phyloP scores from a whole-genome alignment of 495 filamentous ascomycete species.

The Penicilliopsis zonata region DNA sequence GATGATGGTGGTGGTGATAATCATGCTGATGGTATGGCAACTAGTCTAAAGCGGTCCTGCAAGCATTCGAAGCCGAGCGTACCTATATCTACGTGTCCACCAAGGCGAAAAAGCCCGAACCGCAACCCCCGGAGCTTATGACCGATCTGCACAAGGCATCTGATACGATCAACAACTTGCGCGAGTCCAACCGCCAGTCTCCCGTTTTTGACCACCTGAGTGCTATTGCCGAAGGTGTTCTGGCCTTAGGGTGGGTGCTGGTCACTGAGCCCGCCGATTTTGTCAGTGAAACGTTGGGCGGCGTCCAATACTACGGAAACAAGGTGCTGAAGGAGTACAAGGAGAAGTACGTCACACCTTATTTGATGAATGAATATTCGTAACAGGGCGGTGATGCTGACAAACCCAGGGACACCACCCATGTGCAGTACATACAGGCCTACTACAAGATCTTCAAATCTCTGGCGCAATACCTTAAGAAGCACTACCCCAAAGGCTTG shows the following conservation, averaged over 20 bases:
- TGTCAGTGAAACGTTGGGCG: constrained; percentile 62
- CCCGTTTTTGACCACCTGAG: constrained; percentile 66
- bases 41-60: constrained; percentile 46
- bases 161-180: constrained; percentile 60
- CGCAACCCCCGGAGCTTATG: constrained; percentile 56
- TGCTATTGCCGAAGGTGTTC: constrained; percentile 80
- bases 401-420: constrained; percentile 50
- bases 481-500: constrained; percentile 65
- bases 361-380: constrained; percentile 1
- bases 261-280: constrained; percentile 70
- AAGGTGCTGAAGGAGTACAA: constrained; percentile 79
- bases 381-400: no score
- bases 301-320: constrained; percentile 86
- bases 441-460: constrained; percentile 81
- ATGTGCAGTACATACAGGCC: constrained; percentile 75
- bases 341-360: constrained; percentile 58
- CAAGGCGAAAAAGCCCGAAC: constrained; percentile 84
- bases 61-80: constrained; percentile 70
- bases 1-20: no score
- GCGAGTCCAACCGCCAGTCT: constrained; percentile 62
- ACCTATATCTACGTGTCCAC: constrained; percentile 80
- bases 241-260: constrained; percentile 75
- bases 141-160: constrained; percentile 73
- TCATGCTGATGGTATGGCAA: neutral
- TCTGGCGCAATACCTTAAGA: constrained; percentile 67